Conservation (phyloP, 495 filamentous ascomycete genomes). For the Neurospora sp. region DNA sequence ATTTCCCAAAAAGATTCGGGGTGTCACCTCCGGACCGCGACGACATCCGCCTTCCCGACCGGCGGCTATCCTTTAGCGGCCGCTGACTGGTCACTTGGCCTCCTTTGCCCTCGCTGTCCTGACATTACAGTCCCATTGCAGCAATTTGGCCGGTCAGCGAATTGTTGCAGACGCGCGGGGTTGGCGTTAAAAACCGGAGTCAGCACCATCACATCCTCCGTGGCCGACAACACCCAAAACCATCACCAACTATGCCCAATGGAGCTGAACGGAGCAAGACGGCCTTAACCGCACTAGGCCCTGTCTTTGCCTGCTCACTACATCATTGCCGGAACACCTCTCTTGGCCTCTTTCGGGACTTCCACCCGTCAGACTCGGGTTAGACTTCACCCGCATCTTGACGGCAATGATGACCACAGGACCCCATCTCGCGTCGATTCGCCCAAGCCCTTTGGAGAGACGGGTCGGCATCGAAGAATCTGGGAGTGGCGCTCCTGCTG, state of each 20-base stretch:
- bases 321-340: not conserved
- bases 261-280: not conserved
- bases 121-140: not conserved
- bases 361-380: not conserved
- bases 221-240: not conserved
- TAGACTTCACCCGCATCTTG: not conserved
- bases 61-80: not conserved
- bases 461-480: not conserved
- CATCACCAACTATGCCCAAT: not conserved
- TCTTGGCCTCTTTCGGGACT: not conserved
- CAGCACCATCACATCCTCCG: not conserved
- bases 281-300: not conserved
- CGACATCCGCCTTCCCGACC: not conserved
- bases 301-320: not conserved
- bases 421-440: not conserved
- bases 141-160: not conserved
- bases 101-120: not conserved
- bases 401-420: not conserved
- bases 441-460: not conserved
- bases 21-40: slow-evolving; percentile 10
- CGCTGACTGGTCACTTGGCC: not conserved
- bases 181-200: not conserved
- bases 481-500: not conserved
- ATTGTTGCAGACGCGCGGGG: not conserved
- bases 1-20: slow-evolving; percentile 21